Conservation (phyloP, 2,329 filamentous ascomycete genomes). For the Botryotinia convoluta region DNA sequence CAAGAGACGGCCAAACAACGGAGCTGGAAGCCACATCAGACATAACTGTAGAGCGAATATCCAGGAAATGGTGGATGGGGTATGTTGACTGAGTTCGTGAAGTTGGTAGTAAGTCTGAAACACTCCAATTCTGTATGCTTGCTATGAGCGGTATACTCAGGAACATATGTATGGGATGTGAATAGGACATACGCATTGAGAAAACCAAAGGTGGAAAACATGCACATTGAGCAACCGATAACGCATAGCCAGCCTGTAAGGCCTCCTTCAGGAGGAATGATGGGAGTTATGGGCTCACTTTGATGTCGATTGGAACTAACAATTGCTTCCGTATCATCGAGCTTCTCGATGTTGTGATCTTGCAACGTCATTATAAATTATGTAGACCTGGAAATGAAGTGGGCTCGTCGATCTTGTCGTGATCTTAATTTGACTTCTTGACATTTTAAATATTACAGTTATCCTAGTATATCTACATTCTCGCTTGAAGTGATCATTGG, state of each 20-base stretch:
- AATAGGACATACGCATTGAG: slow-evolving; percentile 6
- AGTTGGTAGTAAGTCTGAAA: slow-evolving; percentile 21
- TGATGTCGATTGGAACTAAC: background rate
- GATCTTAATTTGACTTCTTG: background rate
- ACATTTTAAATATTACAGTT: background rate
- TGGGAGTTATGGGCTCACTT: background rate
- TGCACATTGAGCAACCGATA: background rate
- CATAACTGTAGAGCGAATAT: slow-evolving; percentile 18
- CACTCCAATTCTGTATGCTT: slow-evolving; percentile 12
- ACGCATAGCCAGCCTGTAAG: background rate
- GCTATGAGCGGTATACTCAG: background rate
- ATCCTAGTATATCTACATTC: background rate
- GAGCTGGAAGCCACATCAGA: slow-evolving; percentile 44
- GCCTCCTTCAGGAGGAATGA: background rate
- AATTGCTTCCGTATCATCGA: background rate
- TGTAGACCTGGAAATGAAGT: background rate
- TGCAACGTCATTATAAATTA: background rate
- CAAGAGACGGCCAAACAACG: slow-evolving; percentile 58
- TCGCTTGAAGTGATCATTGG: background rate
- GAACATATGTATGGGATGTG: background rate
- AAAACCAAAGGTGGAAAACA: slow-evolving; percentile 12
- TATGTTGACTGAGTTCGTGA: slow-evolving; percentile 5
- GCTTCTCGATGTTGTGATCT: background rate
- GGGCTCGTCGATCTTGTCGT: background rate
- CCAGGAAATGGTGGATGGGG: slow-evolving; percentile 14